Percentiles rank a stretch among this genome's conserved stretches.
phyloP scores from a whole-genome alignment of 164 flowering plant genomes.

The Protea cynaroides region DNA sequence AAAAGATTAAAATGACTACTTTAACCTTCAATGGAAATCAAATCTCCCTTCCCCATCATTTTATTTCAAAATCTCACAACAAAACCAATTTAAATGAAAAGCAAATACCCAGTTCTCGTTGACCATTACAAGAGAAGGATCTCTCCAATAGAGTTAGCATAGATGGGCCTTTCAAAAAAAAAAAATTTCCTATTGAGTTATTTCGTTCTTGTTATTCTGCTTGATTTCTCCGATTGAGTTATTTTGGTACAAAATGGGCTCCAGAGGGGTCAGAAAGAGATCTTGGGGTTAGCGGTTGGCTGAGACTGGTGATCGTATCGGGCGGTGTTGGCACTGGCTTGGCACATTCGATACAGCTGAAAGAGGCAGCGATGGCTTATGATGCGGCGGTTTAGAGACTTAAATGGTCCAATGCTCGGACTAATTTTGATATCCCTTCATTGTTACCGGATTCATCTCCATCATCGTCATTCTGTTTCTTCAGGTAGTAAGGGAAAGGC shows the following conservation, averaged over 20 bases:
- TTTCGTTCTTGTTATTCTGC: too few relatives aligned
- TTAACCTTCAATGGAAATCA: too few relatives aligned
- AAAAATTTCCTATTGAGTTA: too few relatives aligned
- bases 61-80: too few relatives aligned
- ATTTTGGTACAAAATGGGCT: conserved; percentile 32
- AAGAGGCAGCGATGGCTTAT: conserved; percentile 90
- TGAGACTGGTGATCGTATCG: conserved; percentile 82
- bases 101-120: too few relatives aligned
- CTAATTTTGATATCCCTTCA: conserved; percentile 61
- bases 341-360: conserved; percentile 92
- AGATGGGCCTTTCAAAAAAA: too few relatives aligned
- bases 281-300: conserved; percentile 98
- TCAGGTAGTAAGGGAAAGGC: conserved; percentile 4
- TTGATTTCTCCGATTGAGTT: too few relatives aligned
- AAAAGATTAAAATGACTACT: too few relatives aligned
- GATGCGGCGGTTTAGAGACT: conserved; percentile 82
- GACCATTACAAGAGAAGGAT: too few relatives aligned
- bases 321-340: conserved; percentile 88
- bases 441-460: conserved; percentile 27
- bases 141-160: too few relatives aligned
- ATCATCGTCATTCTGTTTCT: conserved; percentile 14
- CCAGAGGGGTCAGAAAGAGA: conserved; percentile 79
- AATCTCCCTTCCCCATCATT: too few relatives aligned
- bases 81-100: too few relatives aligned
- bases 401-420: conserved; percentile 72